These are phyloP conservation scores for Pseudomassariella vexata DNA, from an alignment of 2,329 filamentous ascomycete species.

Conservation along the genomic window DNA sequence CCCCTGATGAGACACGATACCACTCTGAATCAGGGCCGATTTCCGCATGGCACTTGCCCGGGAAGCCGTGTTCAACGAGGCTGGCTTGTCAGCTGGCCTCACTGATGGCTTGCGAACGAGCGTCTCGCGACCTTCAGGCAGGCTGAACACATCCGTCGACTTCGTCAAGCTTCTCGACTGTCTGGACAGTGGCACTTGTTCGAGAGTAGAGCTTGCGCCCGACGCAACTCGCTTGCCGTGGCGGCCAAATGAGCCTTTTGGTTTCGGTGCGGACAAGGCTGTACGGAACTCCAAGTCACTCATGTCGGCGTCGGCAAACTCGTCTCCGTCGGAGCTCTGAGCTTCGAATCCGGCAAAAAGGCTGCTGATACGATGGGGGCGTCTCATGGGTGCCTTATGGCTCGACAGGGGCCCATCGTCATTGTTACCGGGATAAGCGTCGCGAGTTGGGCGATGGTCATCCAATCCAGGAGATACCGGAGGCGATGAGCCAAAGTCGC, in stretches of 20 bases:
- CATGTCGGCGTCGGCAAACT: slow-evolving; percentile 54
- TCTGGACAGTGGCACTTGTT: slow-evolving; percentile 27
- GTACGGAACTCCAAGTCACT: slow-evolving; percentile 65
- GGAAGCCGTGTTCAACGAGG: too few relatives aligned
- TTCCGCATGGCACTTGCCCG: slow-evolving; percentile 64
- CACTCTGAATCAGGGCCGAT: slow-evolving; percentile 74
- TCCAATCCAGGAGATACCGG: slow-evolving; percentile 20
- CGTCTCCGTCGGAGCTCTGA: slow-evolving; percentile 58
- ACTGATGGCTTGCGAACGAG: slow-evolving; percentile 24
- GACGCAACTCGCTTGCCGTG: slow-evolving; percentile 36
- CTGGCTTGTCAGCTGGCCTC: slow-evolving; percentile 31
- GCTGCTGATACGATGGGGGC: slow-evolving; percentile 72
- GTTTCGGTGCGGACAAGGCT: slow-evolving; percentile 57
- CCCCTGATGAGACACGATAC: slow-evolving; percentile 62
- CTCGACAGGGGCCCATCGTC: slow-evolving; percentile 68
- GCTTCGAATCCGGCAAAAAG: slow-evolving; percentile 82
- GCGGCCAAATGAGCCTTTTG: slow-evolving; percentile 31
- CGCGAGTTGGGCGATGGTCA: slow-evolving; percentile 42
- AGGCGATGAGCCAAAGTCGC: slow-evolving; percentile 46
- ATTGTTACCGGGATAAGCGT: slow-evolving; percentile 73
- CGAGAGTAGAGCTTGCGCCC: slow-evolving; percentile 33
- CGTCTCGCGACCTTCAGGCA: slow-evolving; percentile 23
- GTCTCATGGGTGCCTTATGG: slow-evolving; percentile 54
- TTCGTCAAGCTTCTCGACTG: slow-evolving; percentile 27
- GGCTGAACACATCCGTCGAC: slow-evolving; percentile 37